A percentile compares a stretch with the other conserved stretches of the same genome.
These are phyloP conservation scores for Erigeron philadelphicus DNA, from an alignment of 140 eudicot genomes.

Conservation along the genomic window DNA sequence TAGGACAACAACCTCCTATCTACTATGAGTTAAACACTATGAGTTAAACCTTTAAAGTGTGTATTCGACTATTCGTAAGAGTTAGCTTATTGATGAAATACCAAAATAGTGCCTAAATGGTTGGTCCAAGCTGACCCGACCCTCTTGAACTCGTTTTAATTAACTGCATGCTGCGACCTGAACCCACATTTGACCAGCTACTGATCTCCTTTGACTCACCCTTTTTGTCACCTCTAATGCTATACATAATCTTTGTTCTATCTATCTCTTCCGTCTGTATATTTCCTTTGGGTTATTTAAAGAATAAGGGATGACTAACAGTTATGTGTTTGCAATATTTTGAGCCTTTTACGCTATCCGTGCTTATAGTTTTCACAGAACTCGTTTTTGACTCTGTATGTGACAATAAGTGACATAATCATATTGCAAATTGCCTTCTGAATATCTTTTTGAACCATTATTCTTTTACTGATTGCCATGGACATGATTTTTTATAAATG, in stretches of 20 bases:
- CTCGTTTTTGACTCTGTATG: neutral
- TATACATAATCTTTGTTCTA: neutral
- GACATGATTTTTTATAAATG: slow-evolving; percentile 7
- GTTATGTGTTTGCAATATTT: neutral
- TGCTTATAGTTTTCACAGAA: neutral
- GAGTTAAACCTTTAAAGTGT: too few relatives aligned
- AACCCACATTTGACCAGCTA: neutral
- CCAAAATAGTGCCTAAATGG: neutral
- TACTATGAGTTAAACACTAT: too few relatives aligned
- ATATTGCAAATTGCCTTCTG: neutral
- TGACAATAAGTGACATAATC: neutral
- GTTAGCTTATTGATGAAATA: neutral
- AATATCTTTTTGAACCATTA: neutral
- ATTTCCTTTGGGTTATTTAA: neutral
- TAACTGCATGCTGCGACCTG: neutral
- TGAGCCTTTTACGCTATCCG: too few relatives aligned
- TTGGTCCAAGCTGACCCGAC: neutral
- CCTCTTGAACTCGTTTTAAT: neutral
- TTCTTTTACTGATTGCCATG: neutral
- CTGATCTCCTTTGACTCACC: neutral
- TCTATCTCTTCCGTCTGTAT: neutral
- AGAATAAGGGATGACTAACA: neutral
- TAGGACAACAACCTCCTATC: too few relatives aligned
- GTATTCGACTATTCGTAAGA: neutral
- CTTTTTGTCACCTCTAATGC: neutral